These are phyloP conservation scores for Narthecium ossifragum DNA, from an alignment of 106 monocot species.

Conservation along the genomic window DNA sequence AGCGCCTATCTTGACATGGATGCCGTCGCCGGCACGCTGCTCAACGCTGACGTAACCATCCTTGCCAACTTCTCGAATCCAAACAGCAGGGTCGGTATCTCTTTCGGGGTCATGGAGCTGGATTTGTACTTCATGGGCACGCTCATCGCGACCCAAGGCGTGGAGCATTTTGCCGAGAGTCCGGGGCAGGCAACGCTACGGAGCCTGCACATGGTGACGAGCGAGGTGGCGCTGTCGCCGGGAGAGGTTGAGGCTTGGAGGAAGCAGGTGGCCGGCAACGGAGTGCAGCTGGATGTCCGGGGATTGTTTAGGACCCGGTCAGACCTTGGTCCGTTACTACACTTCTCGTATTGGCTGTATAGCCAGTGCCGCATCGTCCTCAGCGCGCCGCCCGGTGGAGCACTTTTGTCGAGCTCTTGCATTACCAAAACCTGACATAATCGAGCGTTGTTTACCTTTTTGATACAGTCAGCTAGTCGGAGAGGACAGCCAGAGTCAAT, in stretches of 20 bases:
- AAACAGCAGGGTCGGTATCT: slow-evolving; percentile 50
- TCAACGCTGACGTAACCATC: slow-evolving; percentile 78
- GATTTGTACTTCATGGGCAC: slow-evolving; percentile 49
- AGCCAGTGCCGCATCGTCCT: slow-evolving; percentile 29
- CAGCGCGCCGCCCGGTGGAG: slow-evolving; percentile 51
- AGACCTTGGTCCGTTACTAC: slow-evolving; percentile 28
- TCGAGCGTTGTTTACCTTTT: too few species aligned
- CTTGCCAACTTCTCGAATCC: slow-evolving; percentile 81
- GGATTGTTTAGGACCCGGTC: slow-evolving; percentile 38
- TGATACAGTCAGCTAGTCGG: too few species aligned
- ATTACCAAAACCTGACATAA: slow-evolving; percentile 23
- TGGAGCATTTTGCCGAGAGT: slow-evolving; percentile 35
- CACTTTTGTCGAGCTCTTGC: slow-evolving; percentile 27
- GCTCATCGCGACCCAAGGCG: slow-evolving; percentile 44
- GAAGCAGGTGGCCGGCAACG: slow-evolving; percentile 8
- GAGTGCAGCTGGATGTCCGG: slow-evolving; percentile 26
- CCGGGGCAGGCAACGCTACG: slow-evolving; percentile 24
- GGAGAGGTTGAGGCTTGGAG: slow-evolving; percentile 26
- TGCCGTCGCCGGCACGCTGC: slow-evolving; percentile 20
- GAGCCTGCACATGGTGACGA: slow-evolving; percentile 51
- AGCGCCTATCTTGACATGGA: slow-evolving; percentile 59
- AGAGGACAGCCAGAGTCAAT: too few species aligned
- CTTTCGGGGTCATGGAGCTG: slow-evolving; percentile 33
- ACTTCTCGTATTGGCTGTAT: slow-evolving; percentile 34
- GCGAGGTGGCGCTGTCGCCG: slow-evolving; percentile 37